Base-by-base conservation (phyloP, 2,329 filamentous ascomycete species). In the Neopestalotiopsis sp. region DNA sequence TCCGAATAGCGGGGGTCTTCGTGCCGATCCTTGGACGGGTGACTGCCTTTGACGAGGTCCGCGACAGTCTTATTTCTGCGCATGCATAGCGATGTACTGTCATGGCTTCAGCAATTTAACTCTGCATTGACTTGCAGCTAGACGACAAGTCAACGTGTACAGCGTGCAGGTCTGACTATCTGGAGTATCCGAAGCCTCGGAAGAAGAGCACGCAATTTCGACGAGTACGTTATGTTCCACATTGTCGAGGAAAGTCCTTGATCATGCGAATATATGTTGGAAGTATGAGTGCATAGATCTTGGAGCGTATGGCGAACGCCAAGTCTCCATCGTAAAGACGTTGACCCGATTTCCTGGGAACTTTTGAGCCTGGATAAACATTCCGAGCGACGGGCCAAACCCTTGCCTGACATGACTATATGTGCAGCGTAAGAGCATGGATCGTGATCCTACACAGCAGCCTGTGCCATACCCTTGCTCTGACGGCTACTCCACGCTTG, bases 401-500 rank as follows among this genome's bases (percentile, higher is more conserved):
- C 59, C 59, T 62, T 42, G 59, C 20, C 30, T 62, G 30, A 30
- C 59, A 62, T 34, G 59, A 62, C 28, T 30, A 59, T 34, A 30
- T 53, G 45, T 24, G 20, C n/a, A 34, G 20, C 24, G 28, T 24
- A 59, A 24, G 57, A 20, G 56, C 56, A 58, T 24, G 56, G 57
- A 34, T 56, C 49, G 49, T 6, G 6, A 24, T 59, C 13, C 57
- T 59, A 42, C 14, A 32, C 30, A 40, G 17, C 58, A 61, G 12
- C 13, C 57, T 30, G 24, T 17, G n/a, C 17, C 20, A 17, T 30
- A 62, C 34, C 59, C 59, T 62, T 62, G 59, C 20, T 34, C 32
- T 14, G 34, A 40, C 20, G 24, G 24, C 30, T 59, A 59, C 24
- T 30, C 24, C 24, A 59, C 57, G 57, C 57, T 14, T 38, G 20